Base-by-base conservation (phyloP, 306 rosid genomes). In the Trichosanthes truncata region DNA sequence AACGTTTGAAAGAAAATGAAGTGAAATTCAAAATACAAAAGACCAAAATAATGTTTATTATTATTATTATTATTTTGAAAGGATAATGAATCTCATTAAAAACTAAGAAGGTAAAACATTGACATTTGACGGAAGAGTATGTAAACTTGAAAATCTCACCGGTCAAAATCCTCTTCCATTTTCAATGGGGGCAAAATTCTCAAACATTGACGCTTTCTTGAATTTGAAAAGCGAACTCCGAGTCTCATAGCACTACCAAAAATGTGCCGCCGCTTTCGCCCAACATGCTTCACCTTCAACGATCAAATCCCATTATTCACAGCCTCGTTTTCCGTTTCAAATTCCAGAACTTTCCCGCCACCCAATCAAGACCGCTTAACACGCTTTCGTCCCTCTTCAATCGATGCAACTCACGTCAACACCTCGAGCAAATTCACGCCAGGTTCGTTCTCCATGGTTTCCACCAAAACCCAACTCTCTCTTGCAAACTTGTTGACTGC, bases 371-470 rank as follows among this genome's bases (percentile, higher is more conserved):
- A 67, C 72, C 81, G 10, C 74, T 81, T 72, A 80, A 67, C 88
- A 84, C 89, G 31, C 66, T 85, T 69, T 81, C 92, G 12, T 84
- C 84, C 43, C 85, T 90, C 67, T 78, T 90, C 59, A 57, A 78
- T 71, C 92, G 84, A 69, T 89, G 97, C 91, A 88, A 83, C 23
- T 79, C 89, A 35, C 90, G 86, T 26, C 86, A 81, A 40, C 89
- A 88, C 74, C 91, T 88, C 84, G 77, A 76, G 43, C 93, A 90
- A 80, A 78, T 91, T 86, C 97, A 86, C 73, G 88, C 90, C 26
- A 85, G 96, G 82, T 89, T 89, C 88, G 43, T 88, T 84, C 93
- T 91, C 43, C 87, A 89, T 46, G 96, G 96, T 75, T 87, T 84
- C 23, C 90, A 87, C 87, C 92, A 91, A 80, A 91, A 84, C 89